Conservation (phyloP, 2,329 filamentous ascomycete genomes). For the Phialophora macrospora region DNA sequence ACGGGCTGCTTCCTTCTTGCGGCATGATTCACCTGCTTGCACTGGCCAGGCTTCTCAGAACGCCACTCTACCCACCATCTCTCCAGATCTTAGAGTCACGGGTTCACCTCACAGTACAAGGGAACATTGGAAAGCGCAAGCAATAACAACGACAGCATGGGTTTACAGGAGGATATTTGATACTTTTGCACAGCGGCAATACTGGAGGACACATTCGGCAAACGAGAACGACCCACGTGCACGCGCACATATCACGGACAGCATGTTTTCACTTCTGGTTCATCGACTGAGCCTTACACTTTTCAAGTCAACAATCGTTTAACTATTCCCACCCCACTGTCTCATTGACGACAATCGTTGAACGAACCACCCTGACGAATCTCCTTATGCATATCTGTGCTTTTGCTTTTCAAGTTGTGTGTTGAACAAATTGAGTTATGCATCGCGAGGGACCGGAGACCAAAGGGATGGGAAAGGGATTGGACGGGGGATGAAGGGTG, state of each 20-base stretch:
- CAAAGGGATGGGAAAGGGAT: conserved; percentile 5
- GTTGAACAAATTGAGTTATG: conserved; percentile 23
- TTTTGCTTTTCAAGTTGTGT: conserved; percentile 10
- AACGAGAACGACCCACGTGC: conserved; percentile 18
- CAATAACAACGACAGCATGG: conserved; percentile 6
- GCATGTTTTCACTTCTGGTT: conserved; percentile 18
- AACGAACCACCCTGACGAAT: conserved; percentile 26
- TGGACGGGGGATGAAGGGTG: background rate
- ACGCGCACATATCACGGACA: conserved; percentile 18
- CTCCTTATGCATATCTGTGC: conserved; percentile 20
- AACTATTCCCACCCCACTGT: conserved; percentile 14
- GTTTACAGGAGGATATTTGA: conserved; percentile 22
- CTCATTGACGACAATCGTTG: conserved; percentile 21
- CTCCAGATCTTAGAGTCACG: conserved; percentile 10
- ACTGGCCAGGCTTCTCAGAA: background rate
- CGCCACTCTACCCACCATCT: background rate
- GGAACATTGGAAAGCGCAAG: conserved; percentile 17
- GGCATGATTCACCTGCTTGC: conserved; percentile 11
- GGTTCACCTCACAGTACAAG: conserved; percentile 25
- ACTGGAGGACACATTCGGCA: conserved; percentile 15
- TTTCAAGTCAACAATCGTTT: conserved; percentile 5
- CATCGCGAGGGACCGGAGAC: conserved; percentile 6
- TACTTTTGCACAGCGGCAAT: conserved; percentile 18
- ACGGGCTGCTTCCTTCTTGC: background rate
- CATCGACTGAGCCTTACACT: conserved; percentile 15